A percentile compares a stretch with the other conserved stretches of the same genome.
These are phyloP conservation scores for Polyplosphaeria fusca DNA, from an alignment of 495 filamentous ascomycete species.

Conservation along the genomic window DNA sequence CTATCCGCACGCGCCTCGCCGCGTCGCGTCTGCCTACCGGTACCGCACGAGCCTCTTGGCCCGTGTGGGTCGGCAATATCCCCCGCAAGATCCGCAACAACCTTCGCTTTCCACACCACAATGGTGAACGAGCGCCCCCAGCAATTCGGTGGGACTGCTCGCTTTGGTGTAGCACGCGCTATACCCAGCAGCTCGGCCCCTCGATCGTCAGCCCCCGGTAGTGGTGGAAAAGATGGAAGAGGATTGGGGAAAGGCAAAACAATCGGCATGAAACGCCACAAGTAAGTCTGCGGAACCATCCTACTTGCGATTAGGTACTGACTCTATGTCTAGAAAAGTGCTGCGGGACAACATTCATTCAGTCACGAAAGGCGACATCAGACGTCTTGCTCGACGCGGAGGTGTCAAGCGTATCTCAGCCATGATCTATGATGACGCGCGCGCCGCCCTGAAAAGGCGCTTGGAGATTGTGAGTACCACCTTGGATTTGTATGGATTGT, in stretches of 20 bases:
- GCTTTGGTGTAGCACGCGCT: neutral
- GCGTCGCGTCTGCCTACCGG: no score
- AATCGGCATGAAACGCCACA: conserved; percentile 11
- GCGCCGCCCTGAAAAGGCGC: conserved; percentile 51
- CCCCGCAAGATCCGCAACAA: no score
- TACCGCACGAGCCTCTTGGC: no score
- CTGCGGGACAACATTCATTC: conserved; percentile 96
- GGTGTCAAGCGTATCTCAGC: conserved; percentile 71
- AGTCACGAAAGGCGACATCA: conserved; percentile 57
- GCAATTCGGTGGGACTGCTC: neutral
- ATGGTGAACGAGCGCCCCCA: neutral
- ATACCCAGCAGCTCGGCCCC: no score
- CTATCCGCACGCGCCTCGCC: no score
- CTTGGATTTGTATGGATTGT: neutral
- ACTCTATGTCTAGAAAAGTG: conserved; percentile 67
- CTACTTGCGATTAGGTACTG: no score
- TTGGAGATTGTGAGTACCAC: conserved; percentile 15
- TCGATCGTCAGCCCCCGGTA: neutral
- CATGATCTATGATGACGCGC: conserved; percentile 67
- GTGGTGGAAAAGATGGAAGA: neutral
- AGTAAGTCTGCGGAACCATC: no score
- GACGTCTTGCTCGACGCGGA: conserved; percentile 74
- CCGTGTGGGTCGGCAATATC: no score
- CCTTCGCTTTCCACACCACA: neutral
- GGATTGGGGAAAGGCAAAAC: conserved; percentile 18